Conservation (phyloP, 75 land plant species). For the Selaginella moellendorffii region DNA sequence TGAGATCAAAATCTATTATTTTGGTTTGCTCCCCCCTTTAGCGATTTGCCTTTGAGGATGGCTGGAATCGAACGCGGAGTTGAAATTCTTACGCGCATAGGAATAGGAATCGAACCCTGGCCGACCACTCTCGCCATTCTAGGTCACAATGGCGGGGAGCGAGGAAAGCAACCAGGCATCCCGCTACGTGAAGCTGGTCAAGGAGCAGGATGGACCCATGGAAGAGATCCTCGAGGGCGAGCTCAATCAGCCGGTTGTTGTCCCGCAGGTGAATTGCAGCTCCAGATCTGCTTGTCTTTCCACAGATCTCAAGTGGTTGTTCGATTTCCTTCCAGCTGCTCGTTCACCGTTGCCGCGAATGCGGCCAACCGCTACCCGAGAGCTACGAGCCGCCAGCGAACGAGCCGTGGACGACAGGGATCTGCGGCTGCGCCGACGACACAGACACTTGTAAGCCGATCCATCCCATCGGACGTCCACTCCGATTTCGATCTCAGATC, state of each 20-base stretch:
- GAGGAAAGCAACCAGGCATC: slow-evolving; percentile 26
- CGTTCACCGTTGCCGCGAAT: slow-evolving; percentile 56
- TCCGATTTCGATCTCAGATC: background rate
- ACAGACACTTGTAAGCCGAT: slow-evolving; percentile 53
- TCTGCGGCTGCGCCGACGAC: slow-evolving; percentile 75
- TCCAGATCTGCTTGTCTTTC: slow-evolving; percentile 4
- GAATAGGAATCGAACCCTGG: too few relatives aligned
- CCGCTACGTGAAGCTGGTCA: slow-evolving; percentile 52
- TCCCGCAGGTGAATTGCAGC: slow-evolving; percentile 28
- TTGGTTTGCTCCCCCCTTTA: too few relatives aligned
- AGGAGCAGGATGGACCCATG: slow-evolving; percentile 35
- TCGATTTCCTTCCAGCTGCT: slow-evolving; percentile 32
- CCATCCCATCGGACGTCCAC: background rate
- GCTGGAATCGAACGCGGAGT: too few relatives aligned
- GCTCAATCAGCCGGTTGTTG: slow-evolving; percentile 63
- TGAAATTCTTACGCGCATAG: too few relatives aligned
- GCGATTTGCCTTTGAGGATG: too few relatives aligned
- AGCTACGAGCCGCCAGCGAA: slow-evolving; percentile 65
- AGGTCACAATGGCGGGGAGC: slow-evolving; percentile 23
- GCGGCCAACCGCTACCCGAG: slow-evolving; percentile 81
- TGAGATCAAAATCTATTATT: too few relatives aligned
- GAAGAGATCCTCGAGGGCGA: slow-evolving; percentile 60
- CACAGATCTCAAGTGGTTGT: background rate
- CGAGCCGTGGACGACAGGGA: slow-evolving; percentile 88
- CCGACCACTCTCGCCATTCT: background rate